These are phyloP conservation scores for Leccinum cinnamomeum DNA, from an alignment of 1,284 basidiomycete genomes.

Conservation along the genomic window DNA sequence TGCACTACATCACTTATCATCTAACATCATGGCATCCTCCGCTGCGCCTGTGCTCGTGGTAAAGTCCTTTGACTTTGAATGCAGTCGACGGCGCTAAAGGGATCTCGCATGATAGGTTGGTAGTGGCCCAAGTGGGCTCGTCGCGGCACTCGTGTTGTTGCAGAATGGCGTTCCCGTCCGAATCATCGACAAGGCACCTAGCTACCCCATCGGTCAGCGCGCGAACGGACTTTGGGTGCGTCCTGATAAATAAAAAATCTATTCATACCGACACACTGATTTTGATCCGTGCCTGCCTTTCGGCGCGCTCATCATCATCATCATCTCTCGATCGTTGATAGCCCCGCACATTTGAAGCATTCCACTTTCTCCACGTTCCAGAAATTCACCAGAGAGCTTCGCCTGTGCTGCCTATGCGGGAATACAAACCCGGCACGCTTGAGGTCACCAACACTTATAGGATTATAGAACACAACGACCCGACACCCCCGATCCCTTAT, in stretches of 20 bases:
- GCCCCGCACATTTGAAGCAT: constrained; percentile 36
- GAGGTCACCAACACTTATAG: constrained; percentile 16
- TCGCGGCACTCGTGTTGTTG: constrained; percentile 45
- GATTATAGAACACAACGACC: constrained; percentile 11
- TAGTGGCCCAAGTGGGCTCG: constrained; percentile 50
- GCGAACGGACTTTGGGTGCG: constrained; percentile 32
- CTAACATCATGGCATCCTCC: constrained; percentile 11
- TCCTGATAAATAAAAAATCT: background rate
- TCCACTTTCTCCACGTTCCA: constrained; percentile 28
- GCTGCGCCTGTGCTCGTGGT: constrained; percentile 25
- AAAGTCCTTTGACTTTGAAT: background rate
- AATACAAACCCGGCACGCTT: constrained; percentile 24
- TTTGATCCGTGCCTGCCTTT: background rate
- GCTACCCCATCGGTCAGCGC: constrained; percentile 28
- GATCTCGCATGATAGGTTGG: constrained; percentile 38
- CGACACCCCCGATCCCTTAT: constrained; percentile 32
- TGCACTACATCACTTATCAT: background rate
- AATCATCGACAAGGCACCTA: constrained; percentile 36
- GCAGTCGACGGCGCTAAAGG: background rate
- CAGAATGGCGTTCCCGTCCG: constrained; percentile 42
- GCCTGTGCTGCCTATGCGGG: constrained; percentile 1
- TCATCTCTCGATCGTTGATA: constrained; percentile 8
- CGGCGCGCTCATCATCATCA: background rate
- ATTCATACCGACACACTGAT: background rate
- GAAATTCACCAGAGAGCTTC: constrained; percentile 18